Evolutionary conservation across 345 rosid genomes (phyloP).

Genomic region (Combretum micranthum): DNA sequence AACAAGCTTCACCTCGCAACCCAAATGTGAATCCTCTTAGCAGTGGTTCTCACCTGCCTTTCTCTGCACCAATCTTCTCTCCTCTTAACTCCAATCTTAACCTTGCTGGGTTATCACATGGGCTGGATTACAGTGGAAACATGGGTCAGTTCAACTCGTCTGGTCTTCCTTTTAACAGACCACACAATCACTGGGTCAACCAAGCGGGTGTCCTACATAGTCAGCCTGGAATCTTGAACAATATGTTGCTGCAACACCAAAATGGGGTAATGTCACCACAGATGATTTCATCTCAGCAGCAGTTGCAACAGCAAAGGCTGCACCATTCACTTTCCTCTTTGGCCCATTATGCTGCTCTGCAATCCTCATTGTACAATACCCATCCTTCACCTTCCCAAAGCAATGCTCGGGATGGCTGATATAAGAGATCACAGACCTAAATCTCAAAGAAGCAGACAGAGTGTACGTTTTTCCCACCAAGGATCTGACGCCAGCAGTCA

Average conservation of each 20-base stretch:
- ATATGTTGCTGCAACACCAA: conserved; percentile 65
- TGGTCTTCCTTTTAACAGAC: conserved; percentile 61
- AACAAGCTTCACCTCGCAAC: conserved; percentile 52
- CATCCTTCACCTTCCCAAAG: conserved; percentile 45
- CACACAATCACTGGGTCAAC: conserved; percentile 70
- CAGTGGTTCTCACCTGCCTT: conserved; percentile 47
- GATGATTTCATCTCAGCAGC: conserved; percentile 54
- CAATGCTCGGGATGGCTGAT: conserved; percentile 46
- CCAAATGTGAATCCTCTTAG: conserved; percentile 42
- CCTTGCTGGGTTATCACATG: conserved; percentile 55
- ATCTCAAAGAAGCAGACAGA: conserved; percentile 58
- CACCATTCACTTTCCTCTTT: conserved; percentile 51
- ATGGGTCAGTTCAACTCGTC: conserved; percentile 44
- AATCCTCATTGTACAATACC: conserved; percentile 54
- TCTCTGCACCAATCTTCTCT: conserved; percentile 51
- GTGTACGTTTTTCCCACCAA: conserved; percentile 58
- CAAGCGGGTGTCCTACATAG: conserved; percentile 65
- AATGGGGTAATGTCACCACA: conserved; percentile 61
- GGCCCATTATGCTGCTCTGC: conserved; percentile 67
- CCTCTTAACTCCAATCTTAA: conserved; percentile 51
- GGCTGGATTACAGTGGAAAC: conserved; percentile 54
- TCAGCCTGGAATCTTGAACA: conserved; percentile 54
- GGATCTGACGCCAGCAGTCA: conserved; percentile 65
- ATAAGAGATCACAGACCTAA: conserved; percentile 61
- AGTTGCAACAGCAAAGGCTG: conserved; percentile 52